These are phyloP conservation scores for Bipolaris bicolor DNA, from an alignment of 2,329 filamentous ascomycete genomes.

Conservation along the genomic window DNA sequence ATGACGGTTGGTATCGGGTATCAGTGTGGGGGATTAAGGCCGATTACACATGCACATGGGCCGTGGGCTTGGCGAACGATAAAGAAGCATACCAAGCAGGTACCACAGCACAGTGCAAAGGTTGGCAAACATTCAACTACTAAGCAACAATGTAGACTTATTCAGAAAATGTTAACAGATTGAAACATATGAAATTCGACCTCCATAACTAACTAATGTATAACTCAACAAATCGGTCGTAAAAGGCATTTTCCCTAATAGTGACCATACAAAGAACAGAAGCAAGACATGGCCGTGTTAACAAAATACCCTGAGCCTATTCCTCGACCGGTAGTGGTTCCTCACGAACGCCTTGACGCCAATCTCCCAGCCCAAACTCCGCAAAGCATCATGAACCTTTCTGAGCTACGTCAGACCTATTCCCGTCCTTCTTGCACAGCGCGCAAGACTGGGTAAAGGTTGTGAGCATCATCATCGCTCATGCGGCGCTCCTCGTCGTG, in stretches of 20 bases:
- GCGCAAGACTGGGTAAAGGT: constrained; percentile 50
- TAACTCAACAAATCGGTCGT: constrained; percentile 12
- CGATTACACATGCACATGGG: constrained; percentile 22
- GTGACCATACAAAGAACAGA: constrained; percentile 14
- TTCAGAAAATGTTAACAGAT: constrained; percentile 4
- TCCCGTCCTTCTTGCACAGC: constrained; percentile 50
- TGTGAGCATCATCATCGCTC: constrained; percentile 49
- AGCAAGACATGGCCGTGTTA: constrained; percentile 15
- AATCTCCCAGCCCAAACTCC: constrained; percentile 19
- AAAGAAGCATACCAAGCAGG: constrained; percentile 13
- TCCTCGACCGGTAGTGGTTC: constrained; percentile 5
- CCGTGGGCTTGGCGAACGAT: constrained; percentile 33
- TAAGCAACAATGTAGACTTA: background rate
- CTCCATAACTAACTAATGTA: constrained; percentile 17
- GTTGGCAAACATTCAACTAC: background rate
- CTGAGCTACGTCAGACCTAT: constrained; percentile 19
- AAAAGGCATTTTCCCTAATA: constrained; percentile 14
- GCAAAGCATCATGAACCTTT: constrained; percentile 13
- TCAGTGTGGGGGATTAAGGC: constrained; percentile 28
- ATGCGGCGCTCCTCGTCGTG: constrained; percentile 37
- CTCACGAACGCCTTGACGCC: constrained; percentile 24
- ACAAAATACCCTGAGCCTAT: constrained; percentile 14
- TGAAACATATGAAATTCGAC: constrained; percentile 22
- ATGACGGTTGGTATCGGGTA: constrained; percentile 15
- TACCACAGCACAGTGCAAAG: background rate